Evolutionary conservation across 768 basidiomycete genomes (phyloP).

Genomic region (Podaxis sp.): DNA sequence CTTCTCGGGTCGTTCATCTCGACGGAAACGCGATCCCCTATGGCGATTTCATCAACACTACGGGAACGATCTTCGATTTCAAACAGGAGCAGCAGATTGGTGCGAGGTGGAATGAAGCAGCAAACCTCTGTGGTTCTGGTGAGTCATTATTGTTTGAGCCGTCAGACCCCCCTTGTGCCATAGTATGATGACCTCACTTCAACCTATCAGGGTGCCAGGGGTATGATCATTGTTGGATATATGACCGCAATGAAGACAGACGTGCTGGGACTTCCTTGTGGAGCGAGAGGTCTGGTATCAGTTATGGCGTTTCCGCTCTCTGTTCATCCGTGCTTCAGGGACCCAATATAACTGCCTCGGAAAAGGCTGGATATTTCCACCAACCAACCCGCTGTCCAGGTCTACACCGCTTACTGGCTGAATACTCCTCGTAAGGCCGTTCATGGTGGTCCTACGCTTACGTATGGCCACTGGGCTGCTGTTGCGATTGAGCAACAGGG

Average conservation of each 20-base stretch:
- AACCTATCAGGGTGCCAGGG: conserved; percentile 37
- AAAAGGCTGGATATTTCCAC: conserved; percentile 47
- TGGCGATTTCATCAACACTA: conserved; percentile 29
- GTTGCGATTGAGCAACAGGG: conserved; percentile 55
- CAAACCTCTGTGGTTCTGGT: conserved; percentile 29
- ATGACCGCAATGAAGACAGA: conserved; percentile 32
- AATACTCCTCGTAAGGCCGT: conserved; percentile 44
- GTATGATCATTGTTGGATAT: conserved; percentile 51
- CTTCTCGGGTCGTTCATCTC: conserved; percentile 35
- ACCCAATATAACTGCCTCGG: background rate
- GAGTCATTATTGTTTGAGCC: background rate
- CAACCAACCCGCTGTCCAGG: conserved; percentile 49
- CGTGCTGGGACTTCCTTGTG: conserved; percentile 38
- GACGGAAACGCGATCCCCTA: conserved; percentile 39
- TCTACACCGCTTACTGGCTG: conserved; percentile 46
- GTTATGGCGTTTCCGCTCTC: conserved; percentile 31
- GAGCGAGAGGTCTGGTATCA: conserved; percentile 51
- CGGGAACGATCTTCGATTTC: conserved; percentile 41
- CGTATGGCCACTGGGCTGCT: conserved; percentile 40
- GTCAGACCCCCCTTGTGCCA: conserved; percentile 2
- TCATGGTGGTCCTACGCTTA: conserved; percentile 44
- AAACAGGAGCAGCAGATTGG: conserved; percentile 29
- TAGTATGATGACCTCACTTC: background rate
- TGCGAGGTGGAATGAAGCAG: conserved; percentile 31
- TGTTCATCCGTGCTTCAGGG: background rate